These are phyloP conservation scores for Prunus mume DNA, from an alignment of 306 rosid species.

Conservation along the genomic window DNA sequence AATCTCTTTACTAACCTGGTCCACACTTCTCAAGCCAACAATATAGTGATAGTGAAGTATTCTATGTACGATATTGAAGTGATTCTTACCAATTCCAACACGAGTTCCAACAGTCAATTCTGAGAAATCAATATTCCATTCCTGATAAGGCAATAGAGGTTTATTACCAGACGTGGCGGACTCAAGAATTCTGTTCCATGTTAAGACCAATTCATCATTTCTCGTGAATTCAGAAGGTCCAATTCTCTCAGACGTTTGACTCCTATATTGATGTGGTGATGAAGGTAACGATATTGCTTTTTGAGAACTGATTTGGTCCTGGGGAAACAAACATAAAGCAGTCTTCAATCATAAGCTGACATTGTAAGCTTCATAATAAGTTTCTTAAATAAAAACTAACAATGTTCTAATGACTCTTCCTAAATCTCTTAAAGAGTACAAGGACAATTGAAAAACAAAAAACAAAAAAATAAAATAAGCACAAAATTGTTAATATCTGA, in stretches of 20 bases:
- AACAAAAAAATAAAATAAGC: background rate
- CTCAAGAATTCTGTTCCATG: slow-evolving; percentile 85
- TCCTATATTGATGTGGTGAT: slow-evolving; percentile 83
- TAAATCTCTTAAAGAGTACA: background rate
- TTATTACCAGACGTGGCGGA: slow-evolving; percentile 65
- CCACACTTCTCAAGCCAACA: background rate
- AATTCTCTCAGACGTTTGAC: slow-evolving; percentile 56
- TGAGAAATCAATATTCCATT: slow-evolving; percentile 90
- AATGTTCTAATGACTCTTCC: background rate
- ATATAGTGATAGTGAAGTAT: background rate
- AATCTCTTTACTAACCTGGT: background rate
- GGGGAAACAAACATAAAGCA: slow-evolving; percentile 33
- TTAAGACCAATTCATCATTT: slow-evolving; percentile 62
- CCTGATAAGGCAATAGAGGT: slow-evolving; percentile 78
- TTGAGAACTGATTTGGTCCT: slow-evolving; percentile 58
- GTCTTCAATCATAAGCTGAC: slow-evolving; percentile 21
- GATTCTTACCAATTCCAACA: slow-evolving; percentile 83
- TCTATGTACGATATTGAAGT: background rate
- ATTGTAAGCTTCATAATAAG: background rate
- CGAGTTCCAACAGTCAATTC: slow-evolving; percentile 94
- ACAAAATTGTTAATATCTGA: background rate
- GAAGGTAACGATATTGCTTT: slow-evolving; percentile 92
- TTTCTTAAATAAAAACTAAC: background rate
- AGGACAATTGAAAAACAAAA: background rate
- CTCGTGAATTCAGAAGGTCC: slow-evolving; percentile 48